A percentile compares a stretch with the other conserved stretches of the same genome.
Evolutionary conservation across 805 yeast species (phyloP).

Genomic region (Kluyveromyces dobzhanskii): DNA sequence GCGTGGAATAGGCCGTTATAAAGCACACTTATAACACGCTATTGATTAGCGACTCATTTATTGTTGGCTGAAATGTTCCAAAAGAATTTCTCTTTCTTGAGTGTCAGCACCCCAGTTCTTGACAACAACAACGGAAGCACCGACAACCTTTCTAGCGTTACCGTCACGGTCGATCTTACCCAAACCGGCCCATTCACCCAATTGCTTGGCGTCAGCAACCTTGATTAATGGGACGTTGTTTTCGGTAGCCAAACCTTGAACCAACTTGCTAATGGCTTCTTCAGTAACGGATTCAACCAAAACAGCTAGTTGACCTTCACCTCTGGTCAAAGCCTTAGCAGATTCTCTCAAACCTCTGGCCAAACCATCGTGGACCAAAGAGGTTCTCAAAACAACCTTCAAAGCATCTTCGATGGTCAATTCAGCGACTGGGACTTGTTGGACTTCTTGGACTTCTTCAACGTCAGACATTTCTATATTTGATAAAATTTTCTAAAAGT

Average conservation of each 20-base stretch:
- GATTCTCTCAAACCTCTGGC: constrained; percentile 99
- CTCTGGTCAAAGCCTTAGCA: constrained; percentile 94
- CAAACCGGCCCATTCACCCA: constrained; percentile 99
- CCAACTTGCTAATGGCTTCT: constrained; percentile 91
- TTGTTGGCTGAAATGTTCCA: constrained; percentile 92
- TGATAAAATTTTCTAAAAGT: constrained; percentile 2
- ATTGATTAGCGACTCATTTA: constrained; percentile 38
- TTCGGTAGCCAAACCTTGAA: constrained; percentile 98
- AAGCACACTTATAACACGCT: too few species aligned
- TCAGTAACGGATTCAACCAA: constrained; percentile 98
- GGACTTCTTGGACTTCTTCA: constrained; percentile 70
- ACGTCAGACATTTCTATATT: constrained; percentile 74
- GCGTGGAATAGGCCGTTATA: too few species aligned
- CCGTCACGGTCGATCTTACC: constrained; percentile 99
- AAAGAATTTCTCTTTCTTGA: constrained; percentile 90
- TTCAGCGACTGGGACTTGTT: constrained; percentile 68
- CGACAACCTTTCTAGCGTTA: constrained; percentile 99
- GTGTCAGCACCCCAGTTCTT: constrained; percentile 99
- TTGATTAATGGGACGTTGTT: constrained; percentile 95
- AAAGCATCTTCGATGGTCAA: constrained; percentile 97
- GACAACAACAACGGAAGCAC: constrained; percentile 99
- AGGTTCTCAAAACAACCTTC: constrained; percentile 95
- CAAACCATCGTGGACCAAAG: constrained; percentile 98
- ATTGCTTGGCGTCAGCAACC: constrained; percentile 98
- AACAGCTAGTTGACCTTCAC: constrained; percentile 97